These are phyloP conservation scores for Massarina eburnea DNA, from an alignment of 2,329 filamentous ascomycete species.

Conservation along the genomic window DNA sequence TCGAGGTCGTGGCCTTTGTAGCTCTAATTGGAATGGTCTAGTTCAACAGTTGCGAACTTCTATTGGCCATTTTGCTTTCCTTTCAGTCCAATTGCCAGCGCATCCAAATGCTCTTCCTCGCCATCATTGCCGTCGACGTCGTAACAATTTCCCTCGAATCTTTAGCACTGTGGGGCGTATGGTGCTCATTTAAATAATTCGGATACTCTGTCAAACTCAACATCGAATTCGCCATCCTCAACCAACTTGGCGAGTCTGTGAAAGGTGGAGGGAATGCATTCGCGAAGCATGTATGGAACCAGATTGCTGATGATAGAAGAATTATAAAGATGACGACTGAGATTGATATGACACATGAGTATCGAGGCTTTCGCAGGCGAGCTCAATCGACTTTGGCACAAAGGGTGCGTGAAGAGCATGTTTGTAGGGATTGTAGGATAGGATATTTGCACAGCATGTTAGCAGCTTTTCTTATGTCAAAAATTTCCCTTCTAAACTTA, in stretches of 20 bases:
- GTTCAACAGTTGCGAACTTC: slow-evolving; percentile 2
- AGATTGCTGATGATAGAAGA: neutral
- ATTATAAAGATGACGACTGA: neutral
- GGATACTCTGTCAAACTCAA: slow-evolving; percentile 48
- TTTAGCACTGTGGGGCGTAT: slow-evolving; percentile 27
- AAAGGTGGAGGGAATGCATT: neutral
- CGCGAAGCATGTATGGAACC: neutral
- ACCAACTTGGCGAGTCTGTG: neutral
- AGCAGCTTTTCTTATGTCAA: too few relatives aligned
- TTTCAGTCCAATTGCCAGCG: slow-evolving; percentile 10
- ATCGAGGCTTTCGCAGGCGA: neutral
- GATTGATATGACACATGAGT: neutral
- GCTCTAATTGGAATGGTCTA: slow-evolving; percentile 2
- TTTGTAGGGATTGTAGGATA: neutral
- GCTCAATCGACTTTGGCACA: neutral
- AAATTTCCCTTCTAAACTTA: too few relatives aligned
- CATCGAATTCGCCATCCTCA: slow-evolving; percentile 47
- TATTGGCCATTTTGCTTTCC: slow-evolving; percentile 4
- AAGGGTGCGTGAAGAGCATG: neutral
- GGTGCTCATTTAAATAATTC: slow-evolving; percentile 35
- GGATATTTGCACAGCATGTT: too few relatives aligned
- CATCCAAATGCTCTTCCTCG: slow-evolving; percentile 35
- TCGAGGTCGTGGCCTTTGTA: slow-evolving; percentile 4
- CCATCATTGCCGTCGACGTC: slow-evolving; percentile 39
- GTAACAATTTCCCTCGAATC: slow-evolving; percentile 22